phyloP scores from a whole-genome alignment of 1,284 basidiomycete genomes.

The Xerocomus nothofagi region DNA sequence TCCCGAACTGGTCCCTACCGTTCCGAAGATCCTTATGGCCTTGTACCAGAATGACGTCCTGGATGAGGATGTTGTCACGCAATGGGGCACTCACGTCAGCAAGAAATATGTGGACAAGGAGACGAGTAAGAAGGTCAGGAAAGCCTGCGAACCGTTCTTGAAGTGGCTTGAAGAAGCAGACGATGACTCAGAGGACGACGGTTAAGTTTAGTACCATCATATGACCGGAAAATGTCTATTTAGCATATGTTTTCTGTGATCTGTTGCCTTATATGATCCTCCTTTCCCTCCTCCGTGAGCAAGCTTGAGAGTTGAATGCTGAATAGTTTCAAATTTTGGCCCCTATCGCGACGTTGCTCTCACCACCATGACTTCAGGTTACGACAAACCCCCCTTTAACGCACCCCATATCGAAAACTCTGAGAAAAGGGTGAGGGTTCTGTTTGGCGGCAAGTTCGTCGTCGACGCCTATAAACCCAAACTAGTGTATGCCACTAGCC shows the following conservation, averaged over 20 bases:
- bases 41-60: slow-evolving; percentile 93
- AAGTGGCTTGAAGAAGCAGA: slow-evolving; percentile 70
- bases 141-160: slow-evolving; percentile 94
- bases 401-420: slow-evolving; percentile 44
- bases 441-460: slow-evolving; percentile 52
- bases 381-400: slow-evolving; percentile 35
- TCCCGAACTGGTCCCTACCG: slow-evolving; percentile 62
- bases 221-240: background rate
- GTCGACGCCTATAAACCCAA: slow-evolving; percentile 56
- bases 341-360: background rate
- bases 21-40: slow-evolving; percentile 94
- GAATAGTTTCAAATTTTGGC: background rate
- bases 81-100: slow-evolving; percentile 97
- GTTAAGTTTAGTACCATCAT: slow-evolving; percentile 3
- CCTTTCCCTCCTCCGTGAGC: background rate
- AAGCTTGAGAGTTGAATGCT: background rate
- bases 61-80: slow-evolving; percentile 87
- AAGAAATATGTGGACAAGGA: slow-evolving; percentile 99
- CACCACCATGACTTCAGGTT: slow-evolving; percentile 14
- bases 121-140: slow-evolving; percentile 91
- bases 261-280: slow-evolving; percentile 10
- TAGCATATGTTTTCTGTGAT: slow-evolving; percentile 13
- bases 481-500: slow-evolving; percentile 50
- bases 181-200: slow-evolving; percentile 34
- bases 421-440: slow-evolving; percentile 53